These are phyloP conservation scores for Collybia mongolica DNA, from an alignment of 768 basidiomycete genomes.

Conservation along the genomic window DNA sequence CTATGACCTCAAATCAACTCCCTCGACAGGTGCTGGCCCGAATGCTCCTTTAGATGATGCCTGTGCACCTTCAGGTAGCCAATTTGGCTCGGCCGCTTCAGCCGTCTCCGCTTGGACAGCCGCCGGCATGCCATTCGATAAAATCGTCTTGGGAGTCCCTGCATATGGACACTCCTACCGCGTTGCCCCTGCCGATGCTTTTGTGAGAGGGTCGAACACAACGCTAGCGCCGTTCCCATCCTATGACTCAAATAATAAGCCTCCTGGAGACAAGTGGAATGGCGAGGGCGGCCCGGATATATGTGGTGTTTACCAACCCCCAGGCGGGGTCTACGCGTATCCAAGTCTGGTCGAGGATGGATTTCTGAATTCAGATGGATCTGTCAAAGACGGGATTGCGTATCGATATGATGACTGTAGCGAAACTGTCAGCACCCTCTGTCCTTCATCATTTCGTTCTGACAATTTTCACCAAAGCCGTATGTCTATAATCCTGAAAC, in stretches of 20 bases:
- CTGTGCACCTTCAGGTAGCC: slow-evolving; percentile 59
- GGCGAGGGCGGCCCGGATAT: slow-evolving; percentile 44
- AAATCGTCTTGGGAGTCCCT: slow-evolving; percentile 82
- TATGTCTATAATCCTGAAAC: slow-evolving; percentile 59
- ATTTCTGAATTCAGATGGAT: slow-evolving; percentile 48
- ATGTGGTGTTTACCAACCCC: slow-evolving; percentile 55
- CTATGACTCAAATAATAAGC: slow-evolving; percentile 44
- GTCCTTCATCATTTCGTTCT: not conserved
- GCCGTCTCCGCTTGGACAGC: slow-evolving; percentile 72
- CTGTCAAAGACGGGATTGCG: slow-evolving; percentile 39
- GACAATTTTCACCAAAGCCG: slow-evolving; percentile 41
- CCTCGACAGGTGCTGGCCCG: slow-evolving; percentile 62
- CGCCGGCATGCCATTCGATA: slow-evolving; percentile 72
- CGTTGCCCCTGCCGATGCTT: slow-evolving; percentile 30
- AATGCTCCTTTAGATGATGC: slow-evolving; percentile 83
- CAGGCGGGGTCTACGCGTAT: slow-evolving; percentile 60
- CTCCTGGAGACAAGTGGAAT: slow-evolving; percentile 59
- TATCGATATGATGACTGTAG: slow-evolving; percentile 65
- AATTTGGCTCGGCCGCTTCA: slow-evolving; percentile 72
- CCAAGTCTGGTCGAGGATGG: slow-evolving; percentile 60
- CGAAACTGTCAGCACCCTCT: slow-evolving; percentile 55
- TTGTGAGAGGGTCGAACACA: slow-evolving; percentile 24
- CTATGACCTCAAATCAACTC: slow-evolving; percentile 63
- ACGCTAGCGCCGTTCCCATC: slow-evolving; percentile 47
- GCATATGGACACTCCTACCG: slow-evolving; percentile 82